phyloP scores from a whole-genome alignment of 176 grass and related monocot genomes.

The Alloteropsis semialata region DNA sequence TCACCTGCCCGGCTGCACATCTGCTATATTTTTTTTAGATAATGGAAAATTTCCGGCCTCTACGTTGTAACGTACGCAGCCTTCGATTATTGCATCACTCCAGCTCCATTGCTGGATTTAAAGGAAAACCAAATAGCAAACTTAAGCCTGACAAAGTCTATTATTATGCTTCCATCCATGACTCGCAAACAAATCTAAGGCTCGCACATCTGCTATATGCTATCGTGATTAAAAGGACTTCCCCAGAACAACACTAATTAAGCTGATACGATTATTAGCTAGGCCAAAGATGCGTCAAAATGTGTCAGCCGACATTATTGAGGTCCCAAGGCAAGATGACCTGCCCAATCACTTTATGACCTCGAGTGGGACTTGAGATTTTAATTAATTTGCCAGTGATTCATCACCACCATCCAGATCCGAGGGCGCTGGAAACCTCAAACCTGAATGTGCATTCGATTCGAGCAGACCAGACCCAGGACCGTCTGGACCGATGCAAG shows the following conservation, averaged over 20 bases:
- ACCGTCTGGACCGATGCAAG: no score
- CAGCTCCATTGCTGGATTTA: no score
- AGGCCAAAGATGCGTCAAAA: not conserved
- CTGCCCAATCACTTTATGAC: not conserved
- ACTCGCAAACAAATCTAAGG: no score
- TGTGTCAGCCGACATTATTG: not conserved
- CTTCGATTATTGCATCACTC: no score
- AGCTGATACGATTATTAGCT: not conserved
- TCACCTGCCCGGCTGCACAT: not conserved
- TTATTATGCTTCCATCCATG: no score
- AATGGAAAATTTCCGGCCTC: no score
- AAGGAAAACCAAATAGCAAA: no score
- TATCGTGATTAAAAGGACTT: not conserved
- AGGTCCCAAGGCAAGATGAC: not conserved
- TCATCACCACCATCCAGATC: not conserved
- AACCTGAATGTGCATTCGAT: not conserved
- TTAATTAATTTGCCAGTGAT: not conserved
- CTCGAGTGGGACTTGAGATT: not conserved
- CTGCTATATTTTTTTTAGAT: no score
- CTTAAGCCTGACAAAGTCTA: no score
- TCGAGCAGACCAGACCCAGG: not conserved
- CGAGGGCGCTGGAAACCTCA: not conserved
- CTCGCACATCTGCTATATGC: no score
- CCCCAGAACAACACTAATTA: not conserved
- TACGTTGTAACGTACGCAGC: no score